phyloP scores from a whole-genome alignment of 2,329 filamentous ascomycete genomes.

The Cadophora gregata region DNA sequence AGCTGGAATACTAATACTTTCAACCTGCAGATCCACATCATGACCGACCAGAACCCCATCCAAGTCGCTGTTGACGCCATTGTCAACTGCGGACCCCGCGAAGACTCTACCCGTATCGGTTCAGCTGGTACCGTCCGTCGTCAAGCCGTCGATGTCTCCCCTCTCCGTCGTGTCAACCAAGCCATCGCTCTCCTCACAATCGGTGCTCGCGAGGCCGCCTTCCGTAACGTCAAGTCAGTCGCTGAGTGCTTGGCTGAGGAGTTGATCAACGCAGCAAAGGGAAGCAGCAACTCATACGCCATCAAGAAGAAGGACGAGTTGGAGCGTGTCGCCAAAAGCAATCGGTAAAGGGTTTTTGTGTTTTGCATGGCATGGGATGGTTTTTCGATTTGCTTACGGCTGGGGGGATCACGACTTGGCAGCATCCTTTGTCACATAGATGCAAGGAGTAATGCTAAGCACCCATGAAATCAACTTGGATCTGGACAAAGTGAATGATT shows the following conservation, averaged over 20 bases:
- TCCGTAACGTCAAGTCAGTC: conserved; percentile 99
- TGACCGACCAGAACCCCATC: conserved; percentile 99
- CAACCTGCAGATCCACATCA: conserved; percentile 87
- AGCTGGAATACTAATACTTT: conserved; percentile 13
- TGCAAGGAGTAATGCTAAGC: conserved; percentile 37
- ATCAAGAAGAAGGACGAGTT: conserved; percentile 99
- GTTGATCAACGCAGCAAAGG: conserved; percentile 99
- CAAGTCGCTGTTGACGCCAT: conserved; percentile 99
- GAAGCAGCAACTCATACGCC: conserved; percentile 99
- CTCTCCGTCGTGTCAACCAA: conserved; percentile 99
- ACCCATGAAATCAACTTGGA: conserved; percentile 23
- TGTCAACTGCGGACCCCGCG: conserved; percentile 99
- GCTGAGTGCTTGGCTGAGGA: conserved; percentile 99
- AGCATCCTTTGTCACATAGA: conserved; percentile 45
- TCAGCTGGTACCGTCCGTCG: conserved; percentile 99
- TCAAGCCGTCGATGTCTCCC: conserved; percentile 99
- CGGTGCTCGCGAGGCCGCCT: conserved; percentile 96
- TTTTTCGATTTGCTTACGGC: conserved; percentile 43
- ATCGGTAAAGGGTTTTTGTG: conserved; percentile 78
- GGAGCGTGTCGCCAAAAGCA: conserved; percentile 99
- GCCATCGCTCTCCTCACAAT: conserved; percentile 98
- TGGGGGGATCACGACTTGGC: conserved; percentile 38
- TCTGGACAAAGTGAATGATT: conserved; percentile 7
- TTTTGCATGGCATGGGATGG: conserved; percentile 44
- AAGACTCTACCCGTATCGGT: conserved; percentile 99